Conservation (phyloP, 352 stramenopile genomes). For the Pythium inflatum region DNA sequence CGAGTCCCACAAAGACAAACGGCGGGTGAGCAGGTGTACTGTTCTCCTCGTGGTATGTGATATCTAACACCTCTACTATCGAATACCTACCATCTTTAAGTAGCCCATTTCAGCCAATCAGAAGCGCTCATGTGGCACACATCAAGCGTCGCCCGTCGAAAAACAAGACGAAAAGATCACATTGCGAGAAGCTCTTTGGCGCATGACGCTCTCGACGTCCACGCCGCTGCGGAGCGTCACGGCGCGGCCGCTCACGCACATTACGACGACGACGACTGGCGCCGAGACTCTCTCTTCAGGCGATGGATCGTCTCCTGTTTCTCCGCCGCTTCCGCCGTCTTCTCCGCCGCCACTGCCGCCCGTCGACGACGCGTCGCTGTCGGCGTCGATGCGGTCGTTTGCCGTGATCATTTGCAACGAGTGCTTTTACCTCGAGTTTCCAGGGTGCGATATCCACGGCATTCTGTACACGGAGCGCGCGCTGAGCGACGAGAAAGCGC, state of each 20-base stretch:
- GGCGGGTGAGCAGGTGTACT: constrained; percentile 16
- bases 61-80: constrained; percentile 10
- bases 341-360: background rate
- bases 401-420: constrained; percentile 80
- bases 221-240: constrained; percentile 34
- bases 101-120: constrained; percentile 19
- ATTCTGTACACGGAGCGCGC: constrained; percentile 79
- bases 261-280: constrained; percentile 19
- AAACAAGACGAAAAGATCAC: too few relatives aligned
- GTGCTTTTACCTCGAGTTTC: constrained; percentile 89
- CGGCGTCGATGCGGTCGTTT: constrained; percentile 61
- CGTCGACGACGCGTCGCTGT: constrained; percentile 21
- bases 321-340: background rate
- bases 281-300: constrained; percentile 14
- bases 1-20: background rate
- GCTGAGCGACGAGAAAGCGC: constrained; percentile 16
- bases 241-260: constrained; percentile 35
- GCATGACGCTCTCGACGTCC: constrained; percentile 31
- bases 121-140: constrained; percentile 3
- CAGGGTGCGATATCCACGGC: constrained; percentile 84
- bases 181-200: background rate
- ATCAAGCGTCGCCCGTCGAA: constrained; percentile 11
- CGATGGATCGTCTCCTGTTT: too few relatives aligned
- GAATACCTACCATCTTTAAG: constrained; percentile 33
- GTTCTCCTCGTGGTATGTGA: background rate